Percentiles rank a stretch among this genome's conserved stretches.
Conservation (phyloP, 2,329 filamentous ascomycete species). For the Lomentospora prolificans region DNA sequence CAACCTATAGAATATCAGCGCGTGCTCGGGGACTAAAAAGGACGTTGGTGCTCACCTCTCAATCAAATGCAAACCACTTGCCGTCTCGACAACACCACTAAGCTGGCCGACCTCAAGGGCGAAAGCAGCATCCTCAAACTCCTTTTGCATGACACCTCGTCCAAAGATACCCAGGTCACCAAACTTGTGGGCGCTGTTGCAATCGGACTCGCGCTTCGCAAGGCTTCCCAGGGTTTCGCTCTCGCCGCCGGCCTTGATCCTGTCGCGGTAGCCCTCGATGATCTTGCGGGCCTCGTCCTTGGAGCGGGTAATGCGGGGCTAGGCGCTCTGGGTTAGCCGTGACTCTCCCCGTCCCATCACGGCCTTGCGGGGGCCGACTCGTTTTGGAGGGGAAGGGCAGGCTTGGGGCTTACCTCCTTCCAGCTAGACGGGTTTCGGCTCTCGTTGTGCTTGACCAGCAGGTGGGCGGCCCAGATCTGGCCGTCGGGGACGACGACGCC, state of each 20-base stretch:
- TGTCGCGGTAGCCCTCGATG: conserved; percentile 62
- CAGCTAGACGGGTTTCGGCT: conserved; percentile 87
- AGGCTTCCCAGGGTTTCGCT: conserved; percentile 66
- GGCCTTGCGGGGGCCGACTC: too few relatives aligned
- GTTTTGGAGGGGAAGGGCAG: not conserved
- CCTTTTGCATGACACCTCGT: conserved; percentile 93
- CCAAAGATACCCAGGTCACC: conserved; percentile 95
- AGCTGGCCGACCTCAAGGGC: conserved; percentile 78
- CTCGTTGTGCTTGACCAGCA: conserved; percentile 86
- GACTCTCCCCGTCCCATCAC: too few relatives aligned
- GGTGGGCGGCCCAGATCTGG: conserved; percentile 87
- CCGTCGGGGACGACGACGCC: conserved; percentile 45
- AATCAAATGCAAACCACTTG: conserved; percentile 90
- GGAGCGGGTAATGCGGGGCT: conserved; percentile 72
- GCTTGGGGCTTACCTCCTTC: conserved; percentile 54
- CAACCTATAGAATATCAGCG: not conserved
- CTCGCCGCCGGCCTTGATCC: conserved; percentile 61
- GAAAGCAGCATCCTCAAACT: conserved; percentile 95
- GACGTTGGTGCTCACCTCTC: conserved; percentile 55
- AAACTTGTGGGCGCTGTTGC: conserved; percentile 86
- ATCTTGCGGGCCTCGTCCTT: conserved; percentile 81
- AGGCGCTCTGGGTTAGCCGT: too few relatives aligned
- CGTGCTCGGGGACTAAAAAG: not conserved
- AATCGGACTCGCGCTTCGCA: conserved; percentile 84
- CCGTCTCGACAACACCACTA: conserved; percentile 80